Evolutionary conservation across 225 moss, liverwort and hornwort genomes (phyloP).

Genomic region (Ulota crispa): DNA sequence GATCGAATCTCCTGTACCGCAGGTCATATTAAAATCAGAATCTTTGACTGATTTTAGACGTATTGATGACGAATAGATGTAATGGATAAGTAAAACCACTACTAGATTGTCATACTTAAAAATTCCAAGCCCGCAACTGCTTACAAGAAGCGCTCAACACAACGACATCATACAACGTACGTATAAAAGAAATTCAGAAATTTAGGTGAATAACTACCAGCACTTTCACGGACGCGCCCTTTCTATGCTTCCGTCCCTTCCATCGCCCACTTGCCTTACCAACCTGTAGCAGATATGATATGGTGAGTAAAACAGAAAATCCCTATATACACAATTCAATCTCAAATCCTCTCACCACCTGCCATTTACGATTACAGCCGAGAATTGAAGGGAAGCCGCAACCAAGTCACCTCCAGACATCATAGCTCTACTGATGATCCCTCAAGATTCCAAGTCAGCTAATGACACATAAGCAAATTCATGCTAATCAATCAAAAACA

Average conservation of each 20-base stretch:
- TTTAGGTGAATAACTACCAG: constrained; percentile 13
- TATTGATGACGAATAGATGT: neutral
- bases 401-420: neutral
- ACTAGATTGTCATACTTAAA: neutral
- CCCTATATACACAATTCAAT: neutral
- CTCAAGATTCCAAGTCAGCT: neutral
- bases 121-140: neutral
- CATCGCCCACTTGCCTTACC: constrained; percentile 31
- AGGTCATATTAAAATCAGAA: neutral
- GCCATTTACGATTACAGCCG: neutral
- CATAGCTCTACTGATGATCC: neutral
- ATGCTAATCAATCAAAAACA: neutral
- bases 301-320: neutral
- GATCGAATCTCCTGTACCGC: constrained; percentile 35
- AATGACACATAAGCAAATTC: neutral
- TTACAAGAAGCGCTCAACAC: neutral
- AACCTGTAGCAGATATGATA: constrained; percentile 21
- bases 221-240: constrained; percentile 19
- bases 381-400: neutral
- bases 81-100: neutral
- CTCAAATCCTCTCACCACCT: neutral
- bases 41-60: neutral
- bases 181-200: neutral
- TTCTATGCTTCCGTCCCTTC: constrained; percentile 26
- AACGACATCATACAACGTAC: neutral